phyloP scores from a whole-genome alignment of 2,329 filamentous ascomycete species.

The Cercospora sojina region DNA sequence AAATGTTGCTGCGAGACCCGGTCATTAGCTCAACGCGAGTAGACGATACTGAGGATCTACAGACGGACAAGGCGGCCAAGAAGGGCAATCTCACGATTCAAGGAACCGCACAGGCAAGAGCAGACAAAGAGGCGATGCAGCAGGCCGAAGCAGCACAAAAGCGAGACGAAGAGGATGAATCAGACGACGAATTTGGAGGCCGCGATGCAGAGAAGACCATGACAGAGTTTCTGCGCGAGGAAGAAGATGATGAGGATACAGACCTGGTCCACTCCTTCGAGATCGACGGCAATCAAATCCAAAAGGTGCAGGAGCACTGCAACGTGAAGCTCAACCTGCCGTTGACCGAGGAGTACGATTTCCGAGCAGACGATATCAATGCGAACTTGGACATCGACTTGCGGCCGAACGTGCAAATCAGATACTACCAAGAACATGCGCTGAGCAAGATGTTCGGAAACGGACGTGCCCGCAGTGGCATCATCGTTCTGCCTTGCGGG shows the following conservation, averaged over 20 bases:
- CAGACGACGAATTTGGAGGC: constrained; percentile 56
- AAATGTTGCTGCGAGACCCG: constrained; percentile 79
- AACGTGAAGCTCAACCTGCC: constrained; percentile 76
- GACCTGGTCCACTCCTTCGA: constrained; percentile 92
- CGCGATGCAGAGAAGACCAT: constrained; percentile 55
- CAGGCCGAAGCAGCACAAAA: constrained; percentile 45
- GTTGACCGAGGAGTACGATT: constrained; percentile 95
- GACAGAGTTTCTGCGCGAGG: constrained; percentile 65
- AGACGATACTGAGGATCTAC: constrained; percentile 70
- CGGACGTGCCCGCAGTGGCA: constrained; percentile 91
- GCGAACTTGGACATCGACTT: constrained; percentile 92
- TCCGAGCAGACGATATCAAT: constrained; percentile 85
- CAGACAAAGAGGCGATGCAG: constrained; percentile 70
- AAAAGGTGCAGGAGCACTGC: constrained; percentile 85
- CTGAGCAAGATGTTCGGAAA: constrained; percentile 99
- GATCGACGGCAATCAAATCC: constrained; percentile 77
- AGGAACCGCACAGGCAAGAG: constrained; percentile 89
- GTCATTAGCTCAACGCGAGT: constrained; percentile 78
- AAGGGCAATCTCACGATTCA: constrained; percentile 87
- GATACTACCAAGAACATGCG: constrained; percentile 94
- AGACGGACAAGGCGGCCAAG: constrained; percentile 78
- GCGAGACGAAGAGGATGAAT: constrained; percentile 52
- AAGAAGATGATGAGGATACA: constrained; percentile 79
- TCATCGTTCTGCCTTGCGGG: constrained; percentile 94
- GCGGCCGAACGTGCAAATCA: constrained; percentile 83